phyloP scores from a whole-genome alignment of 83 land plant species.

The Thuja plicata region DNA sequence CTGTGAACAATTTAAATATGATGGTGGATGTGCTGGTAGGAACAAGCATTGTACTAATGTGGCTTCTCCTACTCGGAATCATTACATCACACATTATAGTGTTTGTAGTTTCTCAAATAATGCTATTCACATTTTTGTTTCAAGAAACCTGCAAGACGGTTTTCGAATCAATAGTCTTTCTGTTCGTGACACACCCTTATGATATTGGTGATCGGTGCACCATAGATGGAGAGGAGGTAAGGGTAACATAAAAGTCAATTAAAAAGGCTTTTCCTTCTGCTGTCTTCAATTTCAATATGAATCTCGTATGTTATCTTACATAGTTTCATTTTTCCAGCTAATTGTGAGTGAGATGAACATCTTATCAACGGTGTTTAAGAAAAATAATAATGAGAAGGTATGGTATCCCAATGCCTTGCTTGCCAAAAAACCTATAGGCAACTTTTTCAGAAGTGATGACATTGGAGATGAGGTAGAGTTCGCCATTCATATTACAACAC shows the following conservation, averaged over 20 bases:
- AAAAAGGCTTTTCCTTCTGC: neutral
- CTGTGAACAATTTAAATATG: slow-evolving; percentile 17
- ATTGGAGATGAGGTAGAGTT: slow-evolving; percentile 72
- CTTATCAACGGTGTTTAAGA: slow-evolving; percentile 75
- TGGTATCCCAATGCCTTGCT: slow-evolving; percentile 82
- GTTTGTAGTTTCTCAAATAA: slow-evolving; percentile 9
- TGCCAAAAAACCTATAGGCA: slow-evolving; percentile 72
- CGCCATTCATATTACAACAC: slow-evolving; percentile 51
- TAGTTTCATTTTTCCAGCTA: slow-evolving; percentile 35
- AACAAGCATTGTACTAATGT: slow-evolving; percentile 13
- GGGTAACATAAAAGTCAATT: too few species aligned
- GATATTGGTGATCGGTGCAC: slow-evolving; percentile 30
- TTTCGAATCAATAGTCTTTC: slow-evolving; percentile 21
- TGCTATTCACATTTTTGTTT: slow-evolving; percentile 21
- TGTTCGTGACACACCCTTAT: slow-evolving; percentile 22
- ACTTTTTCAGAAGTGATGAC: slow-evolving; percentile 80
- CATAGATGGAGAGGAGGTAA: slow-evolving; percentile 15
- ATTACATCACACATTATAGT: slow-evolving; percentile 21
- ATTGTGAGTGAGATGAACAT: slow-evolving; percentile 92
- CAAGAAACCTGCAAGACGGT: slow-evolving; percentile 20
- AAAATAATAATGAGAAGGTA: slow-evolving; percentile 66
- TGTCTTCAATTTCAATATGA: neutral
- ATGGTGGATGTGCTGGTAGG: slow-evolving; percentile 17
- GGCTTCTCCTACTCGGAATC: slow-evolving; percentile 19
- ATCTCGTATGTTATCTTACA: neutral